Evolutionary conservation across 176 grass and related monocot species (phyloP).

Genomic region (Triticum monococcum): DNA sequence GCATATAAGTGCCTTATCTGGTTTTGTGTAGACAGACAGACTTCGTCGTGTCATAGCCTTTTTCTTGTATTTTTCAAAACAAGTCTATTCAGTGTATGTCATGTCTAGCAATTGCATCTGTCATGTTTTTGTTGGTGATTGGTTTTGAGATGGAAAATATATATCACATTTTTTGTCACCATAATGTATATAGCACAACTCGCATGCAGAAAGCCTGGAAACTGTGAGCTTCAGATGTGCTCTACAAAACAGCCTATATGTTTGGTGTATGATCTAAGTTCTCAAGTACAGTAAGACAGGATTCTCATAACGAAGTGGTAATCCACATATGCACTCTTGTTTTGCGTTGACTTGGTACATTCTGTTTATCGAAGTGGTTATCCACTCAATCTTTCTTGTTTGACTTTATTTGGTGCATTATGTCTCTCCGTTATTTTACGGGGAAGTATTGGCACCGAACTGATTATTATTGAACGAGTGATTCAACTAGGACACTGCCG

Average conservation of each 20-base stretch:
- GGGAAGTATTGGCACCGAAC: background rate
- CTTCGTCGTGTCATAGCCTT: background rate
- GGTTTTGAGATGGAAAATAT: background rate
- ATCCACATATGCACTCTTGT: background rate
- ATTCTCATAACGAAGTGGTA: background rate
- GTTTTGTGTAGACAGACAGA: background rate
- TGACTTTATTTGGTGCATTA: background rate
- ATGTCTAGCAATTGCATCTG: background rate
- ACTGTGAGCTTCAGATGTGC: background rate
- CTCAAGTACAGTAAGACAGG: background rate
- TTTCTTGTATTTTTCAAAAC: background rate
- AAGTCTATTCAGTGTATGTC: background rate
- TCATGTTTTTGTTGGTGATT: background rate
- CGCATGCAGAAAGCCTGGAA: background rate
- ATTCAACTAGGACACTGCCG: background rate
- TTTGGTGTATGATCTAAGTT: background rate
- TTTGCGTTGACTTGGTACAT: background rate
- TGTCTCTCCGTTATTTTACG: background rate
- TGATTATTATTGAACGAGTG: slow-evolving; percentile 8
- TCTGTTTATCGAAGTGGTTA: background rate
- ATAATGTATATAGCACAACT: background rate
- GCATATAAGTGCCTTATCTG: background rate
- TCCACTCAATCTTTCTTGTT: no score
- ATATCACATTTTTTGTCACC: background rate
- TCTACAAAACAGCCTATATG: background rate